phyloP scores from a whole-genome alignment of 441 rosid species.

The Iberis amara region DNA sequence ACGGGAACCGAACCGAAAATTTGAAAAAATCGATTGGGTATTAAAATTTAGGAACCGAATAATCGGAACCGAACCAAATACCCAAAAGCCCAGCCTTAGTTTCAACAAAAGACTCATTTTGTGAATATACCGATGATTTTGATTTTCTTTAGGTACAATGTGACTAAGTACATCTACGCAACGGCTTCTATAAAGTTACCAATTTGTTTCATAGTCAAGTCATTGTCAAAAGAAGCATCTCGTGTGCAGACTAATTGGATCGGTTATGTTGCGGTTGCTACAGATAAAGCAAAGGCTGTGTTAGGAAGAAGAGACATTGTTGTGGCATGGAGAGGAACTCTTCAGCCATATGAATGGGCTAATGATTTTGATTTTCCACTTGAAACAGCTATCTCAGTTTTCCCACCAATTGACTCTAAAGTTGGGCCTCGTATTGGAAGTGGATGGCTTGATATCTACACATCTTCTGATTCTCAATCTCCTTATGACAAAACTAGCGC shows the following conservation, averaged over 20 bases:
- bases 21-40: too few relatives aligned
- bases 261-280: constrained; percentile 57
- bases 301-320: constrained; percentile 59
- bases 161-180: constrained; percentile 57
- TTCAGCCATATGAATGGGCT: constrained; percentile 42
- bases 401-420: constrained; percentile 22
- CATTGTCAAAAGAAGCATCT: constrained; percentile 39
- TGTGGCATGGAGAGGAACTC: constrained; percentile 53
- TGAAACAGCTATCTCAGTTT: constrained; percentile 32
- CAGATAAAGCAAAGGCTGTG: constrained; percentile 41
- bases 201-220: constrained; percentile 32
- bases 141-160: constrained; percentile 27
- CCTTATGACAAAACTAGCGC: constrained; percentile 40
- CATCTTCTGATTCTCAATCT: constrained; percentile 37
- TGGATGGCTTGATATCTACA: constrained; percentile 46
- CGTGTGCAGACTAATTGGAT: constrained; percentile 57
- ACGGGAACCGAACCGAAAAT: too few relatives aligned
- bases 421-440: constrained; percentile 28
- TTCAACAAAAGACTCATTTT: not conserved
- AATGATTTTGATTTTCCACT: constrained; percentile 39
- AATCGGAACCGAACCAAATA: too few relatives aligned
- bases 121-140: not conserved
- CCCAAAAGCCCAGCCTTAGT: too few relatives aligned
- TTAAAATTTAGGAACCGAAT: too few relatives aligned
- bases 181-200: constrained; percentile 43